These are phyloP conservation scores for Penicillium sp. DNA, from an alignment of 2,329 filamentous ascomycete genomes.

Conservation along the genomic window DNA sequence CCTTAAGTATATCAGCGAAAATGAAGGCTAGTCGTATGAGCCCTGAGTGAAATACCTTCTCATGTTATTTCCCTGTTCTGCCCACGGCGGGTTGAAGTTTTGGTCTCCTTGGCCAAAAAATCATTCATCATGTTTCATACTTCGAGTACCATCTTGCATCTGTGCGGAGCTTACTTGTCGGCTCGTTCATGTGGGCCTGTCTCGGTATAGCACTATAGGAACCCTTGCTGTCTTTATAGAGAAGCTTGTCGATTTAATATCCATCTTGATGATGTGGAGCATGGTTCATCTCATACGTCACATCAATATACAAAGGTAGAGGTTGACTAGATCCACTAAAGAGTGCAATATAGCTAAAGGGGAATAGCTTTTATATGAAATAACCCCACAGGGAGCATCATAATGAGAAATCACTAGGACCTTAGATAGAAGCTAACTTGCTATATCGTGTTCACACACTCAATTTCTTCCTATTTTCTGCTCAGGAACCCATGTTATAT, in stretches of 20 bases:
- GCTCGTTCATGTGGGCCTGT: background rate
- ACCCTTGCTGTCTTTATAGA: background rate
- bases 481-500: background rate
- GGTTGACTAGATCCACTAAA: background rate
- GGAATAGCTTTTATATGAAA: background rate
- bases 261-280: background rate
- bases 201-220: background rate
- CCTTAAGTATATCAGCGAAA: background rate
- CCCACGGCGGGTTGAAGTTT: background rate
- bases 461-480: background rate
- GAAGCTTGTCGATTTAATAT: background rate
- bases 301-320: too few relatives aligned
- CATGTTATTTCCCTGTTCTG: background rate
- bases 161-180: background rate
- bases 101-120: background rate
- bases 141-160: background rate
- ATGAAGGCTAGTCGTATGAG: background rate
- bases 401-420: background rate
- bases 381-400: background rate
- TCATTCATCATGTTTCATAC: too few relatives aligned
- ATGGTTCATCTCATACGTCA: background rate
- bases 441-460: background rate
- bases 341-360: background rate
- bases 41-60: too few relatives aligned
- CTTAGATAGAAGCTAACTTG: background rate